Base-by-base conservation (phyloP, 2,329 filamentous ascomycete genomes). In the Fusarium succisae region DNA sequence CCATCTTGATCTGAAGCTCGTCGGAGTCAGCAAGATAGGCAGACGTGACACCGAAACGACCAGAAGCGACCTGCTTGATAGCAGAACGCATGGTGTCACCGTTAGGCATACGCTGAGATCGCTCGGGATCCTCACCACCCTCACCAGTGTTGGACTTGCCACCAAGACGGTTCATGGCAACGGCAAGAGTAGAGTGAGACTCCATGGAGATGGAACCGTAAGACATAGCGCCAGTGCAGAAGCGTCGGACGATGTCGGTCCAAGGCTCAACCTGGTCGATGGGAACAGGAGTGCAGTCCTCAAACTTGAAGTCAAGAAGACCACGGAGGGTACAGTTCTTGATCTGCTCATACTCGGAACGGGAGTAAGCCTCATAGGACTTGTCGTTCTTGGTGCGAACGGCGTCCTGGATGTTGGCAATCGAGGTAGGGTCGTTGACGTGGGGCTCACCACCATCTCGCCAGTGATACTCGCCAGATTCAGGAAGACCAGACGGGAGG, bases 141-240 rank as follows among this genome's bases (percentile, higher is more conserved):
- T 98, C 96, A 79, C 96, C 96, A 57, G 96, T 98, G 87, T 98
- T 98, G 45, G 95, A 98, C 86, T 98, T 98, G 79, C 96, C 96
- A 45, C 96, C 96, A 45, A 98, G 89, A 77, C 96, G 90, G 86
- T 98, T 98, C 95, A 98, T 98, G 74, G 96, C 96, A 63, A 98
- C 92, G 75, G 96, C 96, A 55, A 98, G 87, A 18, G 96, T 98
- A 24, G 96, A 98, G 86, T 98, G 96, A 60, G 96, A 96, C 83
- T 98, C 96, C 94, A 98, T 98, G 11, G 96, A 98, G 79, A 98
- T 98, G 45, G 96, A 98, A 54, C 96, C 96, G 81, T 98, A 98
- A 6, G 96, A 98, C 96, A 98, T 98, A 77, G 96, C 96, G 81
- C 96, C 96, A 44, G 96, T 98, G 79, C 96, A 96, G 86, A 98